Percentiles rank a stretch among this genome's conserved stretches.
phyloP scores from a whole-genome alignment of 2,329 filamentous ascomycete genomes.

The Epichloe uncinata region DNA sequence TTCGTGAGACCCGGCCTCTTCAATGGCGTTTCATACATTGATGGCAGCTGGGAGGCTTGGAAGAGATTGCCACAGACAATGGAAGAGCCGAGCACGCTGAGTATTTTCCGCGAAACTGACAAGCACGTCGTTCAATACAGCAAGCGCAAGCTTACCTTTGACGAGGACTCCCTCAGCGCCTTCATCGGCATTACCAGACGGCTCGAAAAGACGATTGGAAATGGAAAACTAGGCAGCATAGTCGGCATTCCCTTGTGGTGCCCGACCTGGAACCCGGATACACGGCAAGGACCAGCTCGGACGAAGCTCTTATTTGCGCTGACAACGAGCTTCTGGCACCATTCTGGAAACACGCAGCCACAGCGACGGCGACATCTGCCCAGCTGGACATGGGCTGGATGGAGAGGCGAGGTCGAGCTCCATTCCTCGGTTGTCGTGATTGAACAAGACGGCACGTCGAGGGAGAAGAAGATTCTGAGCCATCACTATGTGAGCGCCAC shows the following conservation, averaged over 20 bases:
- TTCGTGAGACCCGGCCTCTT: conserved; percentile 22
- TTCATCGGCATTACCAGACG: conserved; percentile 20
- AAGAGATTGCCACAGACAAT: conserved; percentile 16
- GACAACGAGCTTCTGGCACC: conserved; percentile 24
- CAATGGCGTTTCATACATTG: conserved; percentile 21
- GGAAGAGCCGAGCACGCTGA: conserved; percentile 20
- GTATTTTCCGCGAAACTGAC: conserved; percentile 22
- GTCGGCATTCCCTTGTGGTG: conserved; percentile 21
- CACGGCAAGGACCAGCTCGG: conserved; percentile 11
- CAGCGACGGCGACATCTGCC: conserved; percentile 18
- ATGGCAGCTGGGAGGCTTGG: conserved; percentile 23
- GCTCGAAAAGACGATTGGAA: conserved; percentile 18
- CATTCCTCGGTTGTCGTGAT: conserved; percentile 20
- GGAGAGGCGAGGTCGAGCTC: conserved; percentile 21
- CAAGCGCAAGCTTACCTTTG: conserved; percentile 14
- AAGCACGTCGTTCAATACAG: conserved; percentile 22
- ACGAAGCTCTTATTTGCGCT: conserved; percentile 21
- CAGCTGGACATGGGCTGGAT: conserved; percentile 25
- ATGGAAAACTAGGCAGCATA: conserved; percentile 17
- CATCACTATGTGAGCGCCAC: conserved; percentile 24
- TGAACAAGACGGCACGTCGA: conserved; percentile 15
- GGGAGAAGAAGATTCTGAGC: conserved; percentile 19
- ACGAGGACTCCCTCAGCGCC: conserved; percentile 21
- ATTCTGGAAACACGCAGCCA: conserved; percentile 14
- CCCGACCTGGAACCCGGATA: conserved; percentile 8